Evolutionary conservation across 2,329 filamentous ascomycete species (phyloP).

Genomic region (Thelonectria blattea): DNA sequence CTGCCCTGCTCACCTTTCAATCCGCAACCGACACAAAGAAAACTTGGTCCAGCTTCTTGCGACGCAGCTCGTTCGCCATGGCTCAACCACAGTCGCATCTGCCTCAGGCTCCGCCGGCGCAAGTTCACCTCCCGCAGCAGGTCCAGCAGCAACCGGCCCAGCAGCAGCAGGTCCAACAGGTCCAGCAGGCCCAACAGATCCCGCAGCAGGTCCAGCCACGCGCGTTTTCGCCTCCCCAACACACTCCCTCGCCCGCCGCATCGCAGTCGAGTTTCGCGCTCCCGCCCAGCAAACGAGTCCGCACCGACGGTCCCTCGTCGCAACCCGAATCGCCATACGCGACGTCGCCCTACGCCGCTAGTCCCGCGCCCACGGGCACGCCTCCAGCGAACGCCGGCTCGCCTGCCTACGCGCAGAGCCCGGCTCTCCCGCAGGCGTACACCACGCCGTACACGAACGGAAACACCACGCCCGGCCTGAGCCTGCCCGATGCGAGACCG

Average conservation of each 20-base stretch:
- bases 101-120: slow-evolving; percentile 41
- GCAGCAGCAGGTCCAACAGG: slow-evolving; percentile 36
- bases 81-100: slow-evolving; percentile 62
- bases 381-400: slow-evolving; percentile 47
- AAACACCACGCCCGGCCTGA: slow-evolving; percentile 44
- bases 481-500: slow-evolving; percentile 44
- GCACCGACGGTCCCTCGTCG: slow-evolving; percentile 67
- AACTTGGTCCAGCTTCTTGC: not conserved
- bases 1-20: slow-evolving; percentile 12
- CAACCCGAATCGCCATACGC: slow-evolving; percentile 69
- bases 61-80: slow-evolving; percentile 47
- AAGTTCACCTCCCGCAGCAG: not conserved
- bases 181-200: slow-evolving; percentile 33
- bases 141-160: slow-evolving; percentile 24
- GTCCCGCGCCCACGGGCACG: slow-evolving; percentile 51
- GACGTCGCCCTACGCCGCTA: slow-evolving; percentile 56
- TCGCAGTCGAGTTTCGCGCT: slow-evolving; percentile 60
- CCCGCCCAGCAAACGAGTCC: slow-evolving; percentile 71
- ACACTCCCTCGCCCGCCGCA: slow-evolving; percentile 65
- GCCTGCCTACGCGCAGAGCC: slow-evolving; percentile 44
- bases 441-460: slow-evolving; percentile 49
- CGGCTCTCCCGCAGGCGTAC: slow-evolving; percentile 42
- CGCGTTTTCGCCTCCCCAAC: slow-evolving; percentile 68
- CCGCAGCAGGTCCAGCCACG: slow-evolving; percentile 52
- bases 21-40: slow-evolving; percentile 13